Evolutionary conservation across 169 alveolate species (phyloP), one percentile per base, ranked within the genome.

Genomic region (Plasmodium billcollinsi): DNA sequence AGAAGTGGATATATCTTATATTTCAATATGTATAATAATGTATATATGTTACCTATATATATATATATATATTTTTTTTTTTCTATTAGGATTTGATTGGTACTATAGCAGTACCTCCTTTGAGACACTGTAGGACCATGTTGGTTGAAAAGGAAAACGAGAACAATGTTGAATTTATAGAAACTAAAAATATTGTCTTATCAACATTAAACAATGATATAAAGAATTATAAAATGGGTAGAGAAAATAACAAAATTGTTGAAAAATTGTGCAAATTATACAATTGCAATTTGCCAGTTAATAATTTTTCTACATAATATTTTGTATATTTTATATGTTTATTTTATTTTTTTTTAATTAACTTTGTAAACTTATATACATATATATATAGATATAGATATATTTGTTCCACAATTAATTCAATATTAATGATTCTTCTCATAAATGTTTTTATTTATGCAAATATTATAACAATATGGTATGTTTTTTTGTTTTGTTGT

Each of bases 71-170:
- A 61, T 18, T 14, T 33, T 18, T 29, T 20, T 29, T 11, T 67
- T 59, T 59, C 67, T 39, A 21, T 43, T 65, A 83, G 91, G 91
- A 83, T 66, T 33, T 83, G 69, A 83, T 83, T 24, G 91, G 91
- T 0, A 83, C 91, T 2, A 83, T 83, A 58, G 91, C 91, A 20
- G 91, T 83, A 18, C 91, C 91, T 4, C 91, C 91, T 6, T 52
- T 61, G 29, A 56, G 91, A 24, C 91, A 83, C 21, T 83, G 91
- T 63, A 67, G 91, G 33, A 83, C 91, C 11, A 83, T 67, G 49
- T 33, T 33, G 43, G 59, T 67, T 50, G 91, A 83, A 58, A 70
- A 72, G n/a, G 91, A 83, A 67, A 83, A 83, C 14, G 56, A 69
- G 7, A 83, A 83, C 14, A 83, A 83, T 33, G 21, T 83, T 1